Conservation (phyloP, 208 protist genomes). For the Vickermania spadyakhi region DNA sequence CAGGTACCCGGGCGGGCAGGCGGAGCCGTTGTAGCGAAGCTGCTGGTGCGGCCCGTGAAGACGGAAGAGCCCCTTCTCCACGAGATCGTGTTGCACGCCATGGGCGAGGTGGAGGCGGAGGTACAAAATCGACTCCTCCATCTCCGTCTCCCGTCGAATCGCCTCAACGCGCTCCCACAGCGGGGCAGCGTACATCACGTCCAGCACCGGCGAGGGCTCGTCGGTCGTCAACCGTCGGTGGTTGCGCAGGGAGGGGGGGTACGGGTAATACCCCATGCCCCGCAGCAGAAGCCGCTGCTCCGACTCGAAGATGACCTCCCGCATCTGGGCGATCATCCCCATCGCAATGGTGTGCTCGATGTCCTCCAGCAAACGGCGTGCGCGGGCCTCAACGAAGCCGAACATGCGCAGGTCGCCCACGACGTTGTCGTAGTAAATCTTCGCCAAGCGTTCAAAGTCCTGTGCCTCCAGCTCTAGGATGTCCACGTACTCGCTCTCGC, state of each 20-base stretch:
- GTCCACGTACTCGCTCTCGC: slow-evolving; percentile 22
- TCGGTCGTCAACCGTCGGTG: slow-evolving; percentile 5
- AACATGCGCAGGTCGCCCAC: slow-evolving; percentile 15
- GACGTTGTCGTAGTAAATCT: slow-evolving; percentile 13
- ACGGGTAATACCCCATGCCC: slow-evolving; percentile 15
- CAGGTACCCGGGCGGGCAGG: slow-evolving; percentile 13
- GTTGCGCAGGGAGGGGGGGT: slow-evolving; percentile 12
- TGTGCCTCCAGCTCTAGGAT: slow-evolving; percentile 17
- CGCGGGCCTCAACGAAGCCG: slow-evolving; percentile 19
- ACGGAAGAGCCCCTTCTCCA: slow-evolving; percentile 16
- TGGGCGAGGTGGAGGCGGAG: slow-evolving; percentile 31
- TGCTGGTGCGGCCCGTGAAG: slow-evolving; percentile 15
- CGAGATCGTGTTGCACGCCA: slow-evolving; percentile 32
- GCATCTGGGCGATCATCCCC: slow-evolving; percentile 14
- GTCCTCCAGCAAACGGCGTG: slow-evolving; percentile 34
- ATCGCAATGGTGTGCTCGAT: slow-evolving; percentile 14
- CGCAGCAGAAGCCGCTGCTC: slow-evolving; percentile 38
- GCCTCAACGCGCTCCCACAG: slow-evolving; percentile 47
- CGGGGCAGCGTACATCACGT: slow-evolving; percentile 34
- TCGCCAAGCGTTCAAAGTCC: slow-evolving; percentile 14
- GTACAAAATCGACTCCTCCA: slow-evolving; percentile 56
- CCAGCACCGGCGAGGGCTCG: slow-evolving; percentile 12
- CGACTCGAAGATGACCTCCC: slow-evolving; percentile 19
- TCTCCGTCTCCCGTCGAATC: slow-evolving; percentile 57
- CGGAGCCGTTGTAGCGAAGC: slow-evolving; percentile 1